These are phyloP conservation scores for Alopecurus myosuroides DNA, from an alignment of 176 grass and related monocot species.

Conservation along the genomic window DNA sequence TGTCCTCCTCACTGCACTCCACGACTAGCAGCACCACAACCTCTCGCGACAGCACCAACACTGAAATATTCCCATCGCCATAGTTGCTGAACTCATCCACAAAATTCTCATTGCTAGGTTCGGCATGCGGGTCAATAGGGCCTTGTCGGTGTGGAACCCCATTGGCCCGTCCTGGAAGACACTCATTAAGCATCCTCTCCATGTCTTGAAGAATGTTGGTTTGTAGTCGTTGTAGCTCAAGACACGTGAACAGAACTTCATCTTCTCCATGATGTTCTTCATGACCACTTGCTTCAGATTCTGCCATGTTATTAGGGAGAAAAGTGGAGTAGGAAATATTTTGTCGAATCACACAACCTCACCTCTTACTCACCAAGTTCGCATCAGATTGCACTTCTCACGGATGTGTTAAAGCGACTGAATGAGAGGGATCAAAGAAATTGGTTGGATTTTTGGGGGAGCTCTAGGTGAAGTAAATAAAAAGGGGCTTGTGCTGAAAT, in stretches of 20 bases:
- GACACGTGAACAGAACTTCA: neutral
- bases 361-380: neutral
- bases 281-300: neutral
- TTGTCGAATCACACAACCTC: neutral
- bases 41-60: neutral
- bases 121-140: neutral
- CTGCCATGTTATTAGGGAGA: neutral
- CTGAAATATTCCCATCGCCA: no score
- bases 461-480: no score
- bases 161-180: neutral
- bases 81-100: neutral
- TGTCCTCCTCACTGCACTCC: neutral
- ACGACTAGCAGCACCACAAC: neutral
- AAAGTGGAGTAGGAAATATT: neutral
- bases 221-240: neutral
- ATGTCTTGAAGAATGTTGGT: neutral
- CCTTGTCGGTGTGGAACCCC: neutral
- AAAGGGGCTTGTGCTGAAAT: no score
- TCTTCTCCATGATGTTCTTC: neutral
- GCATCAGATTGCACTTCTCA: neutral
- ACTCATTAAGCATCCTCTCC: neutral
- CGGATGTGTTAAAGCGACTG: no score
- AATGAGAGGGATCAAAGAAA: no score
- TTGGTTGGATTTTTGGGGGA: no score
- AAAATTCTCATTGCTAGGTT: neutral